Evolutionary conservation across 2,329 filamentous ascomycete species (phyloP), one percentile per base, ranked within the genome.

Genomic region (Calycina herbarum): DNA sequence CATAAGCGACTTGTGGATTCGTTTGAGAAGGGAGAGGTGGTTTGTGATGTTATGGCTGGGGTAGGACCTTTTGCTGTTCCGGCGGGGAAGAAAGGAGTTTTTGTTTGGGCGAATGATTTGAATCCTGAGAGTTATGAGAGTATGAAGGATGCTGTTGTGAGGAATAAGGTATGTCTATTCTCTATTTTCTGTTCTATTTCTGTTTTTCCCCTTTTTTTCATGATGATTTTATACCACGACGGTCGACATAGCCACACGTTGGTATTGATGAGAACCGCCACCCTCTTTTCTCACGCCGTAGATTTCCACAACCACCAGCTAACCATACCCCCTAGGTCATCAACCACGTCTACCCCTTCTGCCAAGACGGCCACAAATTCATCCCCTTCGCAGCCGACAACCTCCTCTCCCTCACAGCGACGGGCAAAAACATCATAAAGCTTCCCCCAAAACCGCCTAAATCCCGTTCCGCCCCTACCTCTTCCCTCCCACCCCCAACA

Each of bases 21-120:
- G 63, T 97, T 98, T 81, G 81, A 86, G 64, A 87, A 90, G 6
- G 94, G 95, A 48, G 91, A 98, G 75, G 93, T 93, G 3, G 91
- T 98, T 1, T 95, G 90, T 80, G 95, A 99, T 78, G 90, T 97
- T 70, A 99, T 98, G 94, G 94, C 94, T 0, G 95, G 95, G 56
- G 94, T 99, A 60, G 95, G 95, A 0, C 95, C 95, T 0, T 99
- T 99, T 77, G 94, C 94, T 27, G 84, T 97, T 3, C 95, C 95
- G 0, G 93, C 94, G 0, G 95, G 92, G 17, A 96, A 91, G 81
- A 94, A 91, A 77, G 88, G 87, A 48, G 92, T 96, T 33, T 96
- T 98, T 73, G 94, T 97, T 20, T 96, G 92, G 89, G 95, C 94
- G 48, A 99, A 98, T 78, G 95, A 99, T 77, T 89, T 97, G 76